Conservation (phyloP, 2,329 filamentous ascomycete species). For the Xylariaceae sp. region DNA sequence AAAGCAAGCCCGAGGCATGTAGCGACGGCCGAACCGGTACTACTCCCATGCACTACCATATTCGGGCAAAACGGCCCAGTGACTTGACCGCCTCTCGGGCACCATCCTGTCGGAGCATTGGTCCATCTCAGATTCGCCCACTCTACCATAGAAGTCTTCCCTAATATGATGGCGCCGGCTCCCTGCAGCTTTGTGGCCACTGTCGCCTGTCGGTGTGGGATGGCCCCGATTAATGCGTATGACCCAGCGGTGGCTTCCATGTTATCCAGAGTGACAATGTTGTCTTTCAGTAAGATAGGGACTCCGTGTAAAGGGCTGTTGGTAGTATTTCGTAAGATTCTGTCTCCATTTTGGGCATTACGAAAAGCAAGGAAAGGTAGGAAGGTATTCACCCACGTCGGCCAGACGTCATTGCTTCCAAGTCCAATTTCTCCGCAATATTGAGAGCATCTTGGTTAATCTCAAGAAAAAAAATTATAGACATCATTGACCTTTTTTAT, state of each 20-base stretch:
- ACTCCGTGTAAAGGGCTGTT: constrained; percentile 57
- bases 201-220: constrained; percentile 53
- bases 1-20: constrained; percentile 56
- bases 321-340: too few species aligned
- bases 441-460: constrained; percentile 36
- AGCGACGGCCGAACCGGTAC: constrained; percentile 58
- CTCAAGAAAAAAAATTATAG: constrained; percentile 33
- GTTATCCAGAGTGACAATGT: constrained; percentile 32
- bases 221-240: constrained; percentile 57
- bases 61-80: constrained; percentile 57
- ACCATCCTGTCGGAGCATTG: constrained; percentile 61
- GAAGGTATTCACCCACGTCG: too few species aligned
- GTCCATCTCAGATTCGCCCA: constrained; percentile 57
- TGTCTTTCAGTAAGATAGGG: constrained; percentile 64
- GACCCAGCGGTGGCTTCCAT: constrained; percentile 60
- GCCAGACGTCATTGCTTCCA: constrained; percentile 18
- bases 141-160: constrained; percentile 62
- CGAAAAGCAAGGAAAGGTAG: too few species aligned
- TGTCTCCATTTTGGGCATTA: too few species aligned
- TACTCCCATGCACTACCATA: constrained; percentile 60
- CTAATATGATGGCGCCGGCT: constrained; percentile 60
- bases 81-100: constrained; percentile 59
- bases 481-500: constrained; percentile 34
- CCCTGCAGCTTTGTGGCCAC: constrained; percentile 56
- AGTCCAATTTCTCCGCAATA: constrained; percentile 34